These are phyloP conservation scores for Leucocoprinus leucothites DNA, from an alignment of 768 basidiomycete genomes.

Conservation along the genomic window DNA sequence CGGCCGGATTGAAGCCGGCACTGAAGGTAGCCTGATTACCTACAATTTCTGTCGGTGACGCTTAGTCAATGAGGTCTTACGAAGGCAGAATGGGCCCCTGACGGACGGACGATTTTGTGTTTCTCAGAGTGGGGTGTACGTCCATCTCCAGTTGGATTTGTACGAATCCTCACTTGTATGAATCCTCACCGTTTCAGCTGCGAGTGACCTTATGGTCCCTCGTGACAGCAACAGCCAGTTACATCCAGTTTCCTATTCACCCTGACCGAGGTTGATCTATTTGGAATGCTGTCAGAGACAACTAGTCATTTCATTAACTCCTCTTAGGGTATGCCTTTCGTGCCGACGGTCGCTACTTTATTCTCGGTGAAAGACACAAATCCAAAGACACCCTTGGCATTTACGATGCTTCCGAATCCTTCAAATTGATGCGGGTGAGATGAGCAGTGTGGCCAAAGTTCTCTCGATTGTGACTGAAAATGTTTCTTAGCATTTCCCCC, in stretches of 20 bases:
- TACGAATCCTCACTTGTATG: not conserved
- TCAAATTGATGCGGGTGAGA: conserved; percentile 70
- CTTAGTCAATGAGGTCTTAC: conserved; percentile 51
- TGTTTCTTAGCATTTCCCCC: conserved; percentile 68
- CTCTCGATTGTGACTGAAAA: not conserved
- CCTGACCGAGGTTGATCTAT: conserved; percentile 62
- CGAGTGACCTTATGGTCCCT: conserved; percentile 87
- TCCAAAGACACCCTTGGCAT: conserved; percentile 86
- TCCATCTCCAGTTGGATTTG: conserved; percentile 16
- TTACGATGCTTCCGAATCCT: conserved; percentile 72
- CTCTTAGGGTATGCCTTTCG: conserved; percentile 71
- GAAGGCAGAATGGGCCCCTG: conserved; percentile 88
- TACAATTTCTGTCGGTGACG: not conserved
- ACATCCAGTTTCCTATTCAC: conserved; percentile 84
- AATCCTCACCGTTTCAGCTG: conserved; percentile 53
- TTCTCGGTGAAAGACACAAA: conserved; percentile 85
- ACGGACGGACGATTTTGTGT: conserved; percentile 78
- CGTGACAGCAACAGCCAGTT: conserved; percentile 66
- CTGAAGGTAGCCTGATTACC: conserved; percentile 48
- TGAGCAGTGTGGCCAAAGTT: not conserved
- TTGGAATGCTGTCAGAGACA: not conserved
- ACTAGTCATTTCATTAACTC: not conserved
- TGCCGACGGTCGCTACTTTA: conserved; percentile 77
- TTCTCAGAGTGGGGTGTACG: conserved; percentile 95
- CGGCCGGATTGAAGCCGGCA: conserved; percentile 74